A percentile compares a stretch with the other conserved stretches of the same genome.
phyloP scores from a whole-genome alignment of 495 filamentous ascomycete genomes.

The Neurospora sp. region DNA sequence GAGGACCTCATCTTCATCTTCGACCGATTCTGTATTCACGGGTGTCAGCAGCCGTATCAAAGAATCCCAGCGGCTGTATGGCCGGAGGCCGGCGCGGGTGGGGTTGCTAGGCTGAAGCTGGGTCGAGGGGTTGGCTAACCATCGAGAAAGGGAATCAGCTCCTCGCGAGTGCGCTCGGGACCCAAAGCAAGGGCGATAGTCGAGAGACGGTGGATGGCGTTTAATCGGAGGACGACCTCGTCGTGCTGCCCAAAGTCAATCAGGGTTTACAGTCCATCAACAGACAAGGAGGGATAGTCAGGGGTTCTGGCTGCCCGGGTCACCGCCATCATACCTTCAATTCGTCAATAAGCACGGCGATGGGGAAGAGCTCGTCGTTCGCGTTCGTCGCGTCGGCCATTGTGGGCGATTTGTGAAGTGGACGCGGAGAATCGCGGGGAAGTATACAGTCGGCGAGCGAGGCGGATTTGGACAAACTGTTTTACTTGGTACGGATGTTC shows the following conservation, averaged over 20 bases:
- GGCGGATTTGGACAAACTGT: constrained; percentile 2
- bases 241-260: constrained; percentile 60
- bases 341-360: constrained; percentile 98
- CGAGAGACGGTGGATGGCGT: constrained; percentile 94
- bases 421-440: constrained; percentile 7
- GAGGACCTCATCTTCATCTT: constrained; percentile 97
- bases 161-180: constrained; percentile 89
- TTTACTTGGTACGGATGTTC: constrained; percentile 5
- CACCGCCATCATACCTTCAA: constrained; percentile 63
- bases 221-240: constrained; percentile 92
- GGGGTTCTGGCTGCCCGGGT: not conserved
- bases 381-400: constrained; percentile 47
- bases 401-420: constrained; percentile 21
- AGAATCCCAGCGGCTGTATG: not conserved
- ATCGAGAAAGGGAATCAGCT: constrained; percentile 97
- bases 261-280: constrained; percentile 1
- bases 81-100: not conserved
- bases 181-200: constrained; percentile 95
- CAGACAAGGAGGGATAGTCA: not conserved
- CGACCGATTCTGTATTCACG: constrained; percentile 70
- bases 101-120: not conserved
- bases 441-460: not conserved
- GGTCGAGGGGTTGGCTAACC: constrained; percentile 43
- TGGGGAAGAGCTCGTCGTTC: constrained; percentile 97
- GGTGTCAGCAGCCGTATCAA: not conserved